Evolutionary conservation across 1,284 basidiomycete genomes (phyloP).

Genomic region (Trichosporon asahii): DNA sequence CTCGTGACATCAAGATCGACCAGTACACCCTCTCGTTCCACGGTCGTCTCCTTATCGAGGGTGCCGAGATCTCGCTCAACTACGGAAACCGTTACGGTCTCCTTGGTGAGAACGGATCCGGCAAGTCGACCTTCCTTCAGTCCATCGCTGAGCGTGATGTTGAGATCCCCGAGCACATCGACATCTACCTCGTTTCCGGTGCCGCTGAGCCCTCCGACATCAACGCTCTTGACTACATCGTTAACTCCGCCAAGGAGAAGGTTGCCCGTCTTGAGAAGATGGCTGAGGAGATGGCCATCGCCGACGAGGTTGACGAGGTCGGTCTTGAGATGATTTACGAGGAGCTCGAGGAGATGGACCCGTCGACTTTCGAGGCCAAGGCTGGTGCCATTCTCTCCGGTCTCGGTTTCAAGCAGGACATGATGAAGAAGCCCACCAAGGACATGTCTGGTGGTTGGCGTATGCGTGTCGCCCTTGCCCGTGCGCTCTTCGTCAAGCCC

Average conservation of each 20-base stretch:
- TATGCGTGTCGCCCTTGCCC: slow-evolving; percentile 95
- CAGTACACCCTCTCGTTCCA: slow-evolving; percentile 96
- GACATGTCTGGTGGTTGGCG: slow-evolving; percentile 99
- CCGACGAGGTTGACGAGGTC: slow-evolving; percentile 83
- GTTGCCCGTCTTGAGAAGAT: slow-evolving; percentile 91
- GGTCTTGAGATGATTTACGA: slow-evolving; percentile 88
- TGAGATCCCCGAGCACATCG: slow-evolving; percentile 89
- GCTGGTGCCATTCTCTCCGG: slow-evolving; percentile 94
- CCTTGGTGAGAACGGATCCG: slow-evolving; percentile 93
- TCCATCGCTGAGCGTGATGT: slow-evolving; percentile 86
- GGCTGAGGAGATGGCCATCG: slow-evolving; percentile 88
- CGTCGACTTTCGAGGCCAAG: slow-evolving; percentile 90
- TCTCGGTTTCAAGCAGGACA: slow-evolving; percentile 82
- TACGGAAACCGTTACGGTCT: slow-evolving; percentile 92
- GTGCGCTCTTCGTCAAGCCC: slow-evolving; percentile 94
- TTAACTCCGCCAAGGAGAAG: slow-evolving; percentile 87
- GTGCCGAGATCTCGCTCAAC: slow-evolving; percentile 85
- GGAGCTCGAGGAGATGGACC: slow-evolving; percentile 96
- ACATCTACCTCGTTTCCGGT: slow-evolving; percentile 94
- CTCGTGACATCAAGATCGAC: slow-evolving; percentile 96
- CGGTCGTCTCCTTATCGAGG: slow-evolving; percentile 87
- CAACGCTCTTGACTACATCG: slow-evolving; percentile 94
- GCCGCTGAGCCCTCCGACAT: slow-evolving; percentile 95
- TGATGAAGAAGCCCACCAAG: slow-evolving; percentile 97
- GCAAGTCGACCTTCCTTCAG: slow-evolving; percentile 66